These are phyloP conservation scores for Talaromyces sp. DNA, from an alignment of 2,329 filamentous ascomycete species.

Conservation along the genomic window DNA sequence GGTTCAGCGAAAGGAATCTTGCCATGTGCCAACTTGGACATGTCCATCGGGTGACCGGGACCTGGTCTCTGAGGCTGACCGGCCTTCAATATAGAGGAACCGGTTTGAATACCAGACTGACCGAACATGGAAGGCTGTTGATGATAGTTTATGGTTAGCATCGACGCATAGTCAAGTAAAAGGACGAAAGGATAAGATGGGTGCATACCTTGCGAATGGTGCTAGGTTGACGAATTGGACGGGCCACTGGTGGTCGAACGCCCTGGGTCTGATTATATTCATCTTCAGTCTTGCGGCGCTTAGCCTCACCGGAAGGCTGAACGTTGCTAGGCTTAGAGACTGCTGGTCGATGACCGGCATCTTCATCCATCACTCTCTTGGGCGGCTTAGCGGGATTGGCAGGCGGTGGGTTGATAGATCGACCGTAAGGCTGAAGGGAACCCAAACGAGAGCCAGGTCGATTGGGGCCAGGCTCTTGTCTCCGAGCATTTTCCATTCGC, in stretches of 20 bases:
- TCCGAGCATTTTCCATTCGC: constrained; percentile 50
- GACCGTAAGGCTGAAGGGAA: constrained; percentile 58
- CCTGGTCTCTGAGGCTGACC: constrained; percentile 58
- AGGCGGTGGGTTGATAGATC: constrained; percentile 64
- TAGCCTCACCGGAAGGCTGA: constrained; percentile 72
- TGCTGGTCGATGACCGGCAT: constrained; percentile 53
- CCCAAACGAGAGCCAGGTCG: constrained; percentile 54
- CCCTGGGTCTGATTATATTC: constrained; percentile 66
- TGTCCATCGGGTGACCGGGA: constrained; percentile 71
- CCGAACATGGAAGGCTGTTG: constrained; percentile 47
- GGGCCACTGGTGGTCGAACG: constrained; percentile 72
- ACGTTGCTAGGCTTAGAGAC: constrained; percentile 47
- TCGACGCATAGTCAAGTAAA: not conserved
- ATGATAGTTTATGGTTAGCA: constrained; percentile 17
- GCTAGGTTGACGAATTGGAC: constrained; percentile 80
- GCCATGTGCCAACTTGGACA: constrained; percentile 85
- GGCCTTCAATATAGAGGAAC: constrained; percentile 41
- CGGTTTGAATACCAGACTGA: constrained; percentile 37
- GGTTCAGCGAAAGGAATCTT: constrained; percentile 85
- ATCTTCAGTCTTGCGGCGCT: constrained; percentile 77
- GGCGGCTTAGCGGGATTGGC: constrained; percentile 70
- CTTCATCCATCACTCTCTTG: constrained; percentile 73
- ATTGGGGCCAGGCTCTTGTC: constrained; percentile 50
- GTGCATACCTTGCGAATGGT: constrained; percentile 65
- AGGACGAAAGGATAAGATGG: not conserved